Evolutionary conservation across 1,139 yeast genomes (phyloP), one percentile per base, ranked within the genome.

Genomic region (Scheffersomyces titani): DNA sequence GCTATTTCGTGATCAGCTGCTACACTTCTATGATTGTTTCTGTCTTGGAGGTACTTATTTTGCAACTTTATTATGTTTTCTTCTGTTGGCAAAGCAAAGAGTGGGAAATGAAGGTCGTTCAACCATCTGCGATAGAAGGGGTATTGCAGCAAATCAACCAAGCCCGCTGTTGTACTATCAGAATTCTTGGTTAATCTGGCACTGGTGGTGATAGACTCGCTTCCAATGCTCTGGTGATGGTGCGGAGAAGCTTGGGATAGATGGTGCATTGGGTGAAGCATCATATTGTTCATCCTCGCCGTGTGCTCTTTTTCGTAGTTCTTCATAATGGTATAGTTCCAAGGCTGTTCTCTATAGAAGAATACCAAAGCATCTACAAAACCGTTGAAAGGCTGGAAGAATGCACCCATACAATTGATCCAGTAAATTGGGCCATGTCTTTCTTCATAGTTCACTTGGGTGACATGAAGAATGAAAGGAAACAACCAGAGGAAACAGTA

Each of bases 341-440:
- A 89, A 1, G 97, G 97, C 58, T 77, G 82, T 69, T 92, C 97
- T 54, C 97, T 80, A 60, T 87, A 83, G 51, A 89, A 76, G 66
- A 90, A 92, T 16, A 92, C 97, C 46, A 85, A 61, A 0, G 93
- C 80, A 69, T 92, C 97, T 47, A 92, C 87, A 52, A 87, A 80
- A 53, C 97, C 93, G 70, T 88, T 89, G 62, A 90, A 81, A 1
- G 97, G 94, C 70, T 89, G 92, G 81, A 88, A 85, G 64, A 88
- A 87, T 0, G 96, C 89, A 16, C 90, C 86, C 59, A 89, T 72
- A 53, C 85, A 82, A 56, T 85, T 82, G 50, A 90, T 71, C 90
- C 96, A 89, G 61, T 81, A 82, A 7, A 86, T 78, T 0, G 89
- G 86, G 0, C 82, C 80, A 59, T 76, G 80, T 2, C 61, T 60